These are phyloP conservation scores for Monosporascus sp. DNA, from an alignment of 2,329 filamentous ascomycete genomes.

Conservation along the genomic window DNA sequence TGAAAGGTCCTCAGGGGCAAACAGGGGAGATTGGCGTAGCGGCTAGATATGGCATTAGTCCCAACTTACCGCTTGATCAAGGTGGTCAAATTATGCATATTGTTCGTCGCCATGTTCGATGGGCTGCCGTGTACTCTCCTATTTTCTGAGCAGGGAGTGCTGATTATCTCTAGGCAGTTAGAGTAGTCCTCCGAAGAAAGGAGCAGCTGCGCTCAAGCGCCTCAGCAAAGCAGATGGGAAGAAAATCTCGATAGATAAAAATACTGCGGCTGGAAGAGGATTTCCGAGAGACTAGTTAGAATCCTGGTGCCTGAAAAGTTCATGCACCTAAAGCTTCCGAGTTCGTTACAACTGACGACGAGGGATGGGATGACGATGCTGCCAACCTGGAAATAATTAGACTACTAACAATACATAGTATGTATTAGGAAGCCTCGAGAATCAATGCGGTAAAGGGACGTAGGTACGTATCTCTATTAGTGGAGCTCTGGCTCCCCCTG, in stretches of 20 bases:
- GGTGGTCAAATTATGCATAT: conserved; percentile 95
- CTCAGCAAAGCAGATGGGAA: neutral
- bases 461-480: neutral
- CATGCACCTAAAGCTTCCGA: neutral
- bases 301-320: neutral
- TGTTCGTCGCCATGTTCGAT: conserved; percentile 62
- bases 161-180: no score
- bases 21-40: conserved; percentile 13
- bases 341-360: neutral
- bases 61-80: conserved; percentile 87
- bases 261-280: neutral
- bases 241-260: neutral
- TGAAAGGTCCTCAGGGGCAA: conserved; percentile 5
- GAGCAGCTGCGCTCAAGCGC: no score
- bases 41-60: neutral
- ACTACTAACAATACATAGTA: no score
- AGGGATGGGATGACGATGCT: neutral
- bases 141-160: no score
- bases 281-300: neutral
- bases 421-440: neutral
- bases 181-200: no score
- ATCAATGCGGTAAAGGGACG: neutral
- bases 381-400: neutral
- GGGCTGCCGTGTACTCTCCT: no score
- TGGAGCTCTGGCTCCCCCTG: neutral